Base-by-base conservation (phyloP, 2,329 filamentous ascomycete genomes). In the Ophiostoma himal-ulmi region DNA sequence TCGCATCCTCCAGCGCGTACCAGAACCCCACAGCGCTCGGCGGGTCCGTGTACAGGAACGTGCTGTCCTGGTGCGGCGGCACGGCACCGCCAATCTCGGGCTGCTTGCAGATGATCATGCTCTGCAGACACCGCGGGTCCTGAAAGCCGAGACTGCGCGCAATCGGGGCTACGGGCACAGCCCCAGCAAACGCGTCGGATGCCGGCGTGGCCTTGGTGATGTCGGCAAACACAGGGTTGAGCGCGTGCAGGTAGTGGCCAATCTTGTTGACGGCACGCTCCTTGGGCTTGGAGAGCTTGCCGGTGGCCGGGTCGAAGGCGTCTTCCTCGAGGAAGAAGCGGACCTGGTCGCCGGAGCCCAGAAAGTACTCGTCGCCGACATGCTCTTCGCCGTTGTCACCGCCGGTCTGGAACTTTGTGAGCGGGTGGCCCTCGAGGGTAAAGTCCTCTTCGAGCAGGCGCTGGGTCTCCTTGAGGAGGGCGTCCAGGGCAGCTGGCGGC, bases 71-170 rank as follows among this genome's bases (percentile, higher is more conserved):
- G 79, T 99, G 95, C 30, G 93, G 88, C 0, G 91, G 93, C 62
- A 98, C 95, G 1, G 91, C 91, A 30, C 92, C 94, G 37, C 95
- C 95, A 69, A 98, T 97, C 80, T 96, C 92, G 30, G 95, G 94
- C 81, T 97, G 94, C 80, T 99, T 99, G 86, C 93, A 97, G 75
- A 99, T 98, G 37, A 98, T 85, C 95, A 99, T 99, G 78, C 91
- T 95, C 83, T 99, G 95, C 69, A 99, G 83, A 72, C 85, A 87
- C 26, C 90, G 83, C 1, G 94, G 92, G 78, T 96, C 92, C 5
- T 75, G 76, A 81, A 93, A 97, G 2, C 90, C 90, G 13, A 97
- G 83, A 10, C 85, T 85, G 64, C 82, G 82, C 0, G 93, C 93
- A 17, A 97, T 87, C 0, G 85, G 87, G 0, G 82, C 83, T 0